Base-by-base conservation (phyloP, 106 monocot genomes). In the Phalaenopsis aphrodite region DNA sequence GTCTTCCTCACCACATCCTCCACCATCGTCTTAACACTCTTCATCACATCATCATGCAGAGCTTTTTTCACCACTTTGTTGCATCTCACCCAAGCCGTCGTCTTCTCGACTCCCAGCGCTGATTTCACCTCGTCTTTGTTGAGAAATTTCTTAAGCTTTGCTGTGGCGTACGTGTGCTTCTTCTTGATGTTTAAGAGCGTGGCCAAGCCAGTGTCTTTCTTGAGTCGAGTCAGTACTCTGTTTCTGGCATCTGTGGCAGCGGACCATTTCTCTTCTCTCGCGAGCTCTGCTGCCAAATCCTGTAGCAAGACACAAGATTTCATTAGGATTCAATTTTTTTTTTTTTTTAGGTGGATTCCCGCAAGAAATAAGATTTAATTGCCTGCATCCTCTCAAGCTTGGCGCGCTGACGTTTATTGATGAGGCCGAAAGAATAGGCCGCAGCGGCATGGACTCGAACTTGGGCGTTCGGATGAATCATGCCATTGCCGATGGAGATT, bases 401-500 rank as follows among this genome's bases (percentile, higher is more conserved):
- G 1, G 36, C 24, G 41, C 43, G 87, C 82, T 97, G 91, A 43
- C 47, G 68, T 42, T 10, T 85, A 65, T 90, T 94, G 80, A 97
- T 83, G 11, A 97, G 83, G 1, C 96, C 94, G 41, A 78, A 55
- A 81, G 84, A 90, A 82, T 88, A 92, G 4, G 90, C 97, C 5
- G 74, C 82, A 6, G 21, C 80, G n/a, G 97, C 94, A 74, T 92
- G 88, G 56, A 88, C 92, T 7, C 61, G 75, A 15, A 97, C 92
- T 82, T 97, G 97, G 0, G 69, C 61, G 10, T 84, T 81, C 12
- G 97, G 97, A 61, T 97, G 92, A 3, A 87, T 94, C 39, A 97
- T 79, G 65, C 97, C 97, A 65, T 97, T 89, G 39, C 97, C 97
- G 55, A 97, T 88, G 1, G 89, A 93, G 14, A 89, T 86, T 73